phyloP scores from a whole-genome alignment of 1,284 basidiomycete species.

The Ustilago vetiveriae region DNA sequence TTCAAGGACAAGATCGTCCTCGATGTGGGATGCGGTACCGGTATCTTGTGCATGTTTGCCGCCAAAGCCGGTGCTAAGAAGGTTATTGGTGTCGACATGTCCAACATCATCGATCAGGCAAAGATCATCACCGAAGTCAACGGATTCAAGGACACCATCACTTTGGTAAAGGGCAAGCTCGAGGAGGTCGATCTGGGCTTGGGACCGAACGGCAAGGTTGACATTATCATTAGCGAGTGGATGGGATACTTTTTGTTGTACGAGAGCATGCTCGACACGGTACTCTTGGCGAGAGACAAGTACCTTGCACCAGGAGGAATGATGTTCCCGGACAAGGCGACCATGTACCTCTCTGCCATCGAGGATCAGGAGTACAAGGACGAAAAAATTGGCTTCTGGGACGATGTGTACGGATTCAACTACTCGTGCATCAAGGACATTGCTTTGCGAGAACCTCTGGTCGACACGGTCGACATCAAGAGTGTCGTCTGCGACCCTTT shows the following conservation, averaged over 20 bases:
- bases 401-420: constrained; percentile 99
- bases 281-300: constrained; percentile 93
- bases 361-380: constrained; percentile 99
- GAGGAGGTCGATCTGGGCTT: constrained; percentile 78
- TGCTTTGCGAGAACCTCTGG: constrained; percentile 92
- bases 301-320: constrained; percentile 86
- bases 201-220: constrained; percentile 69
- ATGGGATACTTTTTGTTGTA: constrained; percentile 86
- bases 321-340: constrained; percentile 96
- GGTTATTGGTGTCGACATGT: constrained; percentile 92
- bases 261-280: constrained; percentile 99
- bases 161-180: constrained; percentile 96
- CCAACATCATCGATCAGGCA: constrained; percentile 99
- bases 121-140: constrained; percentile 96
- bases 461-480: constrained; percentile 82
- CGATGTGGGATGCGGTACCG: constrained; percentile 98
- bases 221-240: constrained; percentile 99
- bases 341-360: constrained; percentile 92
- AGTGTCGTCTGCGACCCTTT: constrained; percentile 66
- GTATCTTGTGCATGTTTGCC: constrained; percentile 98
- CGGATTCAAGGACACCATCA: constrained; percentile 91
- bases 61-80: constrained; percentile 95
- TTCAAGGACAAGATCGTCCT: constrained; percentile 83
- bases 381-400: constrained; percentile 96
- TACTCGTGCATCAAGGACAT: constrained; percentile 99